These are phyloP conservation scores for Phaeolepiota aurea DNA, from an alignment of 768 basidiomycete genomes.

Conservation along the genomic window DNA sequence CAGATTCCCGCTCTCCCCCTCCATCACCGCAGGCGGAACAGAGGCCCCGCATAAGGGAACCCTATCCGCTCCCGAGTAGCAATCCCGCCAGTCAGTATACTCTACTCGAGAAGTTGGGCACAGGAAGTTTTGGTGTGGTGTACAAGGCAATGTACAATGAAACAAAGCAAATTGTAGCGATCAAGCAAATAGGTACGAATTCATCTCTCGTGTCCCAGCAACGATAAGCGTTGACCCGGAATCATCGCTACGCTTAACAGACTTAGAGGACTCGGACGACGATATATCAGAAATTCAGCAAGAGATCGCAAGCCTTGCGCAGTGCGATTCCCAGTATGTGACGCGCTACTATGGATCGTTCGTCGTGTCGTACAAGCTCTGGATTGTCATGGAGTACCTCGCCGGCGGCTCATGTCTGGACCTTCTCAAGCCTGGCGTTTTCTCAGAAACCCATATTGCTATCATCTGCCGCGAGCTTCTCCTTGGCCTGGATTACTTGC, in stretches of 20 bases:
- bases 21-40: constrained; percentile 38
- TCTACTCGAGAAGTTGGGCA: constrained; percentile 91
- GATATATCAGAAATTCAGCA: constrained; percentile 98
- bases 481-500: constrained; percentile 92
- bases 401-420: constrained; percentile 98
- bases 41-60: constrained; percentile 37
- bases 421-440: constrained; percentile 84
- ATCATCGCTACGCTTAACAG: constrained; percentile 29
- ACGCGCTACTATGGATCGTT: constrained; percentile 97
- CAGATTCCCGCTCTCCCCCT: constrained; percentile 37
- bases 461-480: constrained; percentile 91
- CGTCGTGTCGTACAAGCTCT: constrained; percentile 92
- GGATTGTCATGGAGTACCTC: constrained; percentile 99
- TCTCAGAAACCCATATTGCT: constrained; percentile 91
- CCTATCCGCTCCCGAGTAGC: constrained; percentile 61
- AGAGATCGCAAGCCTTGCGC: constrained; percentile 93
- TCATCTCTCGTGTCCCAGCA: too few relatives aligned
- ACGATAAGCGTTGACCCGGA: not conserved
- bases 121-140: constrained; percentile 93
- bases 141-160: constrained; percentile 97
- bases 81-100: constrained; percentile 91
- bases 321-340: constrained; percentile 94
- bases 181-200: constrained; percentile 92
- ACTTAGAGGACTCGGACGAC: constrained; percentile 96
- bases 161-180: constrained; percentile 90